phyloP scores from a whole-genome alignment of 2,329 filamentous ascomycete species.

The Plenodomus tracheiphilus region DNA sequence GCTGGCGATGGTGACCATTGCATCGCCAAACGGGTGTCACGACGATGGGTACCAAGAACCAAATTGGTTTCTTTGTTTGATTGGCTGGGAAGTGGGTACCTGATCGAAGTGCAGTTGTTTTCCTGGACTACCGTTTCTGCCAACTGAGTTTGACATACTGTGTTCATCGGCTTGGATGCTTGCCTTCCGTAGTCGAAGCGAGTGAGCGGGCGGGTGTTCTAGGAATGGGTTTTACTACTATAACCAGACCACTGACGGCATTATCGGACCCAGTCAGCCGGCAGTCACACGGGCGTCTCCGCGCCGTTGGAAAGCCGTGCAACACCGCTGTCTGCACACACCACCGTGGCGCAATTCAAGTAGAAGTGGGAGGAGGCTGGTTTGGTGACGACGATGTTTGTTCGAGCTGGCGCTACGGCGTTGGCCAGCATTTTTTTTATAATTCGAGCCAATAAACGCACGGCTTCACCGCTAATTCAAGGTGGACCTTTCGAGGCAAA shows the following conservation, averaged over 20 bases:
- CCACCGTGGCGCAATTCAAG: slow-evolving; percentile 11
- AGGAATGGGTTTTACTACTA: neutral
- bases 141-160: slow-evolving; percentile 1
- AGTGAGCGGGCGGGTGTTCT: neutral
- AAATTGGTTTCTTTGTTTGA: slow-evolving; percentile 6
- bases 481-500: slow-evolving; percentile 29
- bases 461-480: slow-evolving; percentile 42
- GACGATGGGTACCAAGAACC: neutral
- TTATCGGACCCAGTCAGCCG: neutral
- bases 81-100: slow-evolving; percentile 1
- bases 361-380: slow-evolving; percentile 22
- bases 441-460: slow-evolving; percentile 32
- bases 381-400: slow-evolving; percentile 24
- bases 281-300: neutral
- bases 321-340: neutral
- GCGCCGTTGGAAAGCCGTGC: neutral
- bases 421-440: slow-evolving; percentile 28
- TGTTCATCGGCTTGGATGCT: neutral
- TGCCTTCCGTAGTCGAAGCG: neutral
- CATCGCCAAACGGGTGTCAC: neutral
- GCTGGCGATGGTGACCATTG: slow-evolving; percentile 3
- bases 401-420: slow-evolving; percentile 15
- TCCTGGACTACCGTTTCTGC: neutral
- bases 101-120: slow-evolving; percentile 2
- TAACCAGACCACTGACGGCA: neutral